Evolutionary conservation across 2,329 filamentous ascomycete genomes (phyloP).

Genomic region (Alternaria dauci): DNA sequence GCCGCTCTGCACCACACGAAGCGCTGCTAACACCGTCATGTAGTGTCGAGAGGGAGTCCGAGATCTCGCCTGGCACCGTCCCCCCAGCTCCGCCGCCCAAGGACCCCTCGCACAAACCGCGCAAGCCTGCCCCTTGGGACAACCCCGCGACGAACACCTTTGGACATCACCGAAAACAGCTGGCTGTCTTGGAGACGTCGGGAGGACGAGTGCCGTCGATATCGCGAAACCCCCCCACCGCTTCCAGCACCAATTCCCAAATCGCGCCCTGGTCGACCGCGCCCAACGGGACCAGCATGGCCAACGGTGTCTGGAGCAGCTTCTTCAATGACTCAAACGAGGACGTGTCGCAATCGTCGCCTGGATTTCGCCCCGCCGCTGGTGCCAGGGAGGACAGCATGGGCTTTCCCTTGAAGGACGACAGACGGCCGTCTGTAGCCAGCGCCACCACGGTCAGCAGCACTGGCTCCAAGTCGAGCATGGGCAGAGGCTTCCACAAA

Average conservation of each 20-base stretch:
- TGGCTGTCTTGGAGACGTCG: constrained; percentile 71
- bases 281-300: constrained; percentile 52
- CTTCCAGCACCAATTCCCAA: constrained; percentile 60
- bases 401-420: constrained; percentile 64
- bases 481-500: constrained; percentile 73
- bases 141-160: constrained; percentile 67
- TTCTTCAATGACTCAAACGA: constrained; percentile 82
- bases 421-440: constrained; percentile 84
- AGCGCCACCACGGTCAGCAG: constrained; percentile 89
- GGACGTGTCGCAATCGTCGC: constrained; percentile 73
- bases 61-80: constrained; percentile 52
- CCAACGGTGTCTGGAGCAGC: constrained; percentile 59
- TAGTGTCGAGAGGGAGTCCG: constrained; percentile 57
- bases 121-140: constrained; percentile 61
- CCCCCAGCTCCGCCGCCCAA: constrained; percentile 49
- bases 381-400: constrained; percentile 59
- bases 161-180: constrained; percentile 75
- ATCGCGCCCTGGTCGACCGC: constrained; percentile 61
- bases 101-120: constrained; percentile 43
- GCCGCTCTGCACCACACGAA: constrained; percentile 14
- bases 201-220: constrained; percentile 66
- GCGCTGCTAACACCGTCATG: constrained; percentile 37
- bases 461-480: constrained; percentile 77
- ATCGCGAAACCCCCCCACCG: constrained; percentile 64
- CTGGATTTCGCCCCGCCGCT: constrained; percentile 69